Conservation (phyloP, 176 grass and related monocot genomes). For the Avena sativa region DNA sequence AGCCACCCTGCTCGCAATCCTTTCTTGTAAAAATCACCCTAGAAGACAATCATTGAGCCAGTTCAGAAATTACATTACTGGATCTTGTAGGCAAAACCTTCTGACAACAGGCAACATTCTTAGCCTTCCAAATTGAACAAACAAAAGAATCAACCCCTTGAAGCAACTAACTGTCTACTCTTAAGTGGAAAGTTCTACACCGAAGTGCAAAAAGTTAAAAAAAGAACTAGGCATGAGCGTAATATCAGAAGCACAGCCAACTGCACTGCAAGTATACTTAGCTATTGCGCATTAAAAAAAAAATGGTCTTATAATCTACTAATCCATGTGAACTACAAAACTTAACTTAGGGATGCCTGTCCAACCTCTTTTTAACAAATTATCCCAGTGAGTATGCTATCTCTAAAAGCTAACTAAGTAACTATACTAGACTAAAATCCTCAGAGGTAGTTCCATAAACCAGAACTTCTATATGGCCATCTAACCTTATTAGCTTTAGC, state of each 20-base stretch:
- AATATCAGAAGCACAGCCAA: neutral
- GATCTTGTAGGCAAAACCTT: constrained; percentile 1
- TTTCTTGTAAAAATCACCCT: neutral
- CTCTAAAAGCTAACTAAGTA: constrained; percentile 25
- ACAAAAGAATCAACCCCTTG: neutral
- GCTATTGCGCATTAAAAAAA: constrained; percentile 3
- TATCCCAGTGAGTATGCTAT: neutral
- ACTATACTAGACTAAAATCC: neutral
- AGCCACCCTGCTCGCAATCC: neutral
- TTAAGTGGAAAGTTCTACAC: neutral
- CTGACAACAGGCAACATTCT: neutral
- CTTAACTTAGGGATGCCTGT: neutral
- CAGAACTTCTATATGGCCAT: constrained; percentile 16
- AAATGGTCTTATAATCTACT: neutral
- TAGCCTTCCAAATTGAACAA: neutral
- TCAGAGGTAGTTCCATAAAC: constrained; percentile 19
- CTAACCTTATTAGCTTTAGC: constrained; percentile 20
- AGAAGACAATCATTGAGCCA: neutral
- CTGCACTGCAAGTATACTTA: constrained; percentile 2
- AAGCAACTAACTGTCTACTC: too few species aligned
- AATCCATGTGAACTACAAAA: constrained; percentile 21
- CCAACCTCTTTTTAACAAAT: neutral
- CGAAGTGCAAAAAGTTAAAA: neutral
- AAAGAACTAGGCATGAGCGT: neutral
- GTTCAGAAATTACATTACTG: neutral